Base-by-base conservation (phyloP, 148 eudicot species). In the Gaultheria prostrata region DNA sequence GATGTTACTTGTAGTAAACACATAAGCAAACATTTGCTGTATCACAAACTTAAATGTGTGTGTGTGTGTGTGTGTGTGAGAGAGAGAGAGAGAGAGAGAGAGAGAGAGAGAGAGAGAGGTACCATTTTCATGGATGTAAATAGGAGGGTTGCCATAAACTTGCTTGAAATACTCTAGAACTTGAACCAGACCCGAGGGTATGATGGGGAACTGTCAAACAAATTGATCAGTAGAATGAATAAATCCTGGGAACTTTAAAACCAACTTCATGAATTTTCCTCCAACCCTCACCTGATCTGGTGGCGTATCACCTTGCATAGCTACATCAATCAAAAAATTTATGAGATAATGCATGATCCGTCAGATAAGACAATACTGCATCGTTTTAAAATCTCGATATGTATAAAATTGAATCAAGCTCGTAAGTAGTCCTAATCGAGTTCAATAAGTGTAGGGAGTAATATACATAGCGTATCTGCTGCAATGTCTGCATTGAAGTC, bases 61-160 rank as follows among this genome's bases (percentile, higher is more conserved):
- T n/a, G n/a, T n/a, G n/a, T n/a, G n/a, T n/a, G n/a, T n/a, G n/a
- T n/a, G n/a, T n/a, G n/a, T n/a, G n/a, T n/a, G n/a, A 30, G 9
- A 65, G 26, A 67, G 20, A 80, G 57, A 21, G 46, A 86, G 72
- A 78, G 65, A 46, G 82, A 78, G 61, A 30, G 9, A 65, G 26
- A 30, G 9, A 65, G 26, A 67, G 20, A 80, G 57, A 21, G 46
- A 86, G 72, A 78, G 65, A 46, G 82, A 78, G 61, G 8, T 26
- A 90, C 92, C 91, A 70, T 90, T 88, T 87, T 91, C 92, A 18
- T 90, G 84, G 49, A 91, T 85, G 32, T 86, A 90, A 50, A 91
- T 87, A 3, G 90, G 87, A 87, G 90, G 92, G 67, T 91, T 90
- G 28, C 81, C 86, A 67, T 88, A 91, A 69, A 80, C 76, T 76